These are phyloP conservation scores for Starmerella vitae DNA, from an alignment of 805 yeast genomes.

Conservation along the genomic window DNA sequence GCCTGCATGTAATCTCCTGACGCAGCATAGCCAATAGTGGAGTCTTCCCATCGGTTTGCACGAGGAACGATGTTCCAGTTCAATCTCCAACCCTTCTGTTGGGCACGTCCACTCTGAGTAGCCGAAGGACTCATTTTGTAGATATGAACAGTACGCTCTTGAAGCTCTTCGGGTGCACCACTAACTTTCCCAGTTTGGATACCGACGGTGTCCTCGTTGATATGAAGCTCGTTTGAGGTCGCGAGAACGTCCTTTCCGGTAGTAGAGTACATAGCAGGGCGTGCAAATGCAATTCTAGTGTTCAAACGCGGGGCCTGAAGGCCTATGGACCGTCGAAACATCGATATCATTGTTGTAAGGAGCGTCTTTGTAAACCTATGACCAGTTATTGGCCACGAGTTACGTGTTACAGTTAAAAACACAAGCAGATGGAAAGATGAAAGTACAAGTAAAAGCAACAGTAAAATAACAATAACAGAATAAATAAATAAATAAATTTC, in stretches of 20 bases:
- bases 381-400: neutral
- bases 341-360: neutral
- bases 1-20: slow-evolving; percentile 70
- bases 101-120: slow-evolving; percentile 52
- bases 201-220: slow-evolving; percentile 12
- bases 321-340: neutral
- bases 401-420: neutral
- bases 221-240: slow-evolving; percentile 12
- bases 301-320: neutral
- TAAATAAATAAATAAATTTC: neutral
- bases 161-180: slow-evolving; percentile 63
- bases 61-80: slow-evolving; percentile 74
- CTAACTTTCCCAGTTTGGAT: slow-evolving; percentile 9
- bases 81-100: slow-evolving; percentile 46
- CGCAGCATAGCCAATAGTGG: slow-evolving; percentile 72
- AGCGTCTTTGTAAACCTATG: neutral
- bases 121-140: slow-evolving; percentile 67
- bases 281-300: neutral
- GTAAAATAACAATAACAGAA: no score
- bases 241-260: slow-evolving; percentile 3
- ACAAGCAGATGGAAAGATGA: no score
- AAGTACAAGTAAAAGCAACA: no score
- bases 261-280: neutral
- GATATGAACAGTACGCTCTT: slow-evolving; percentile 58
- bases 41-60: slow-evolving; percentile 81